These are phyloP conservation scores for Nemania abortiva DNA, from an alignment of 2,329 filamentous ascomycete species.

Conservation along the genomic window DNA sequence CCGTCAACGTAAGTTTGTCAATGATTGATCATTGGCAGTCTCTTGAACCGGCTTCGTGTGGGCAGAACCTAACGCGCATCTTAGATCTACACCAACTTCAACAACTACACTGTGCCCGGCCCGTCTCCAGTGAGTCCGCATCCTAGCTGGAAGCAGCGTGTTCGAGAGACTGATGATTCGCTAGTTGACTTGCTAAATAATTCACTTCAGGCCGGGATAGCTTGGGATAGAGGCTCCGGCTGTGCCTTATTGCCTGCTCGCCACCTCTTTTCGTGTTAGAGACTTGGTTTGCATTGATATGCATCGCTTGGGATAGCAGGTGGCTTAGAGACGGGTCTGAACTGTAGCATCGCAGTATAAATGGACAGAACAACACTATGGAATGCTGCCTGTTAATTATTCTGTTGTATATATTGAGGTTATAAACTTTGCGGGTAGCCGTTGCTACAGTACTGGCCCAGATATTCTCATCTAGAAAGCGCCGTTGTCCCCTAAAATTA, in stretches of 20 bases:
- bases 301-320: neutral
- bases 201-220: neutral
- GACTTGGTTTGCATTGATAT: neutral
- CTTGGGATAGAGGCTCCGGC: neutral
- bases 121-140: constrained; percentile 36
- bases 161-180: constrained; percentile 18
- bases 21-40: neutral
- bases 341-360: neutral
- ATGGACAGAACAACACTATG: neutral
- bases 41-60: neutral
- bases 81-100: constrained; percentile 41
- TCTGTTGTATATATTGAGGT: constrained; percentile 26
- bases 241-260: neutral
- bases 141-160: neutral
- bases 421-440: neutral
- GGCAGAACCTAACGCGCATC: constrained; percentile 3
- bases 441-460: neutral
- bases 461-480: neutral
- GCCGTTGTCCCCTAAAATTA: neutral
- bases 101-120: constrained; percentile 41
- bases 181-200: constrained; percentile 33
- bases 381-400: neutral
- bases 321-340: neutral
- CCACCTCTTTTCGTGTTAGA: neutral
- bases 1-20: constrained; percentile 37